Base-by-base conservation (phyloP, 2,329 filamentous ascomycete species). In the Epichloe bromicola region DNA sequence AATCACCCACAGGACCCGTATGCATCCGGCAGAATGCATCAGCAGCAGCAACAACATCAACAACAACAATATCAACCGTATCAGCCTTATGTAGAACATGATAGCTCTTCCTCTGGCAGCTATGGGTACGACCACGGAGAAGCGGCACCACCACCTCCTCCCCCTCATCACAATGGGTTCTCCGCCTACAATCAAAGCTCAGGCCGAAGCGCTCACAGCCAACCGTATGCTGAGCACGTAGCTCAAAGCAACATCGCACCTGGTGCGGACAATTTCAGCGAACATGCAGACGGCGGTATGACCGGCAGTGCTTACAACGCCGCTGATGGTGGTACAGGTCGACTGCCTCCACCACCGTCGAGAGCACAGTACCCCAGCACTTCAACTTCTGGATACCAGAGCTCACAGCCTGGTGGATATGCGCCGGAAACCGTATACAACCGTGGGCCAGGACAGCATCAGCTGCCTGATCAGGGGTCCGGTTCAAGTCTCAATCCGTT, bases 201-300 rank as follows among this genome's bases (percentile, higher is more conserved):
- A 15, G 47, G 55, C 46, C 53, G 52, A 47, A 53, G 49, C 42
- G 43, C 63, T 57, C 63, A 58, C 53, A 49, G 60, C 40, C 46
- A 53, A 46, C 55, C 55, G 57, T 63, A 63, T 55, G 57, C 52
- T 17, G 54, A 58, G 26, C 57, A 54, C 7, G 43, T 45, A 40
- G 54, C 55, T 20, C 54, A 54, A 7, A 57, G 62, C 57, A 73
- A 68, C 59, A 67, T 72, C 51, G 84, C 81, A 1, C 79, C 80
- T 2, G 82, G 79, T 36, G 74, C 79, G 54, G 82, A 88, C 67
- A 86, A 87, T 63, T 79, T 83, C 56, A 74, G 82, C 54, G 72
- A 79, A 47, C 65, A 71, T 39, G 79, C 83, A 15, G 73, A 75
- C 20, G 83, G 82, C 58, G 83, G 82, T 51, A 80, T 88, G 65